phyloP scores from a whole-genome alignment of 257 asterid species.

The Fraxinus anomala region DNA sequence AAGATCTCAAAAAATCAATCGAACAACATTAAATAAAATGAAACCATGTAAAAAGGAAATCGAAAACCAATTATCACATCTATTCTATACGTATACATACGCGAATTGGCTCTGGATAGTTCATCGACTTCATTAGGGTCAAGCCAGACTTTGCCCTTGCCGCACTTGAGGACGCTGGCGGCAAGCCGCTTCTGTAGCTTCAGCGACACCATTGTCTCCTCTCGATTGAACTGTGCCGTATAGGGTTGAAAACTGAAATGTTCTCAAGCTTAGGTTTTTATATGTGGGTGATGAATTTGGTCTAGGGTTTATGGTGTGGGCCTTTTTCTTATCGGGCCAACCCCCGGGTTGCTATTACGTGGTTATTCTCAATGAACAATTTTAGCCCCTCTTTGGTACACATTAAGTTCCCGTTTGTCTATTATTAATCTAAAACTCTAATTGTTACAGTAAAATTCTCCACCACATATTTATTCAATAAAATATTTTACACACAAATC shows the following conservation, averaged over 20 bases:
- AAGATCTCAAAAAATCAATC: no score
- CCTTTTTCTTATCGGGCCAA: slow-evolving; percentile 18
- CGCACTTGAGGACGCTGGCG: slow-evolving; percentile 89
- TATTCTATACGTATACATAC: slow-evolving; percentile 36
- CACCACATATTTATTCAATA: no score
- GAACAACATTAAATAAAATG: not conserved
- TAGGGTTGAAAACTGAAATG: slow-evolving; percentile 1
- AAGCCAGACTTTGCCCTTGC: slow-evolving; percentile 93
- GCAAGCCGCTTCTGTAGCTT: slow-evolving; percentile 94
- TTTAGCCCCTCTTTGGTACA: no score
- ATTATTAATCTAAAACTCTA: no score
- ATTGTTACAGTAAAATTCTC: no score
- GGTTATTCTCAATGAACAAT: not conserved
- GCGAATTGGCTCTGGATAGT: slow-evolving; percentile 91
- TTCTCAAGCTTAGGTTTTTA: slow-evolving; percentile 25
- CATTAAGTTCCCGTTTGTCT: no score
- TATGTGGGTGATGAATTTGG: slow-evolving; percentile 19
- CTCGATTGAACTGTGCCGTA: slow-evolving; percentile 8
- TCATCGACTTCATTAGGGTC: slow-evolving; percentile 83
- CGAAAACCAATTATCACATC: not conserved
- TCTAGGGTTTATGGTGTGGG: slow-evolving; percentile 48
- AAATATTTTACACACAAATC: no score
- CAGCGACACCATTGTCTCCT: slow-evolving; percentile 65
- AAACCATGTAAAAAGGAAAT: not conserved
- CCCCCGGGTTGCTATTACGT: not conserved